These are phyloP conservation scores for Reticulascus tulasneorum DNA, from an alignment of 2,329 filamentous ascomycete genomes.

Conservation along the genomic window DNA sequence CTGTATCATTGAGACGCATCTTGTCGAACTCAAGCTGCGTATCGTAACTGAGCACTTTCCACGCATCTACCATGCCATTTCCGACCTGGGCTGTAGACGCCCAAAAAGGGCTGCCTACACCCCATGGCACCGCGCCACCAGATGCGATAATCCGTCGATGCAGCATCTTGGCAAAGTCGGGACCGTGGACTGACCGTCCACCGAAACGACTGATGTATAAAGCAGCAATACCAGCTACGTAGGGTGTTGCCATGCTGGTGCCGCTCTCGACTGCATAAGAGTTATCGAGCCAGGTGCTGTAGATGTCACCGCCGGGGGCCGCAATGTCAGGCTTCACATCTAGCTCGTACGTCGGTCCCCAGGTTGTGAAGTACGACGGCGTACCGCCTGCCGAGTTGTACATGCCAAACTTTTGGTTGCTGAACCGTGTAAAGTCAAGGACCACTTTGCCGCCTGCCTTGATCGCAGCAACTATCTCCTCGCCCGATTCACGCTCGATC, in stretches of 20 bases:
- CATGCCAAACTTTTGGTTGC: slow-evolving; percentile 17
- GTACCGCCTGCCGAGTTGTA: slow-evolving; percentile 24
- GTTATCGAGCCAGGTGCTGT: slow-evolving; percentile 14
- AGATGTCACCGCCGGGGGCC: slow-evolving; percentile 16
- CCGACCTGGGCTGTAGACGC: slow-evolving; percentile 36
- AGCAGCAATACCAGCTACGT: slow-evolving; percentile 17
- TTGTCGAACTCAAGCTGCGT: slow-evolving; percentile 35
- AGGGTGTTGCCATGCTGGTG: slow-evolving; percentile 17
- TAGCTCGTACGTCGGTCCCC: slow-evolving; percentile 19
- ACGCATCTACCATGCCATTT: slow-evolving; percentile 37
- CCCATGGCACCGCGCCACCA: slow-evolving; percentile 25
- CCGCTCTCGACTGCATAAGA: slow-evolving; percentile 14
- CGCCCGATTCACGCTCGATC: slow-evolving; percentile 18
- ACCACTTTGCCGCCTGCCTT: slow-evolving; percentile 21
- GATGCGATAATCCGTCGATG: slow-evolving; percentile 28
- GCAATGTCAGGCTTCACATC: slow-evolving; percentile 14
- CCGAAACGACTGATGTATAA: slow-evolving; percentile 23
- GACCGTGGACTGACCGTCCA: slow-evolving; percentile 23
- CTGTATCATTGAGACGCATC: slow-evolving; percentile 42
- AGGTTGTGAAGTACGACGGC: slow-evolving; percentile 22
- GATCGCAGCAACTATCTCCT: slow-evolving; percentile 20
- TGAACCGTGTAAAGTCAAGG: slow-evolving; percentile 22
- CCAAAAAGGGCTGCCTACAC: slow-evolving; percentile 19
- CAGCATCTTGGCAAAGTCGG: slow-evolving; percentile 25
- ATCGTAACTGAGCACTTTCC: slow-evolving; percentile 34